Evolutionary conservation across 176 grass and related monocot species (phyloP).

Genomic region (Chloris gayana): DNA sequence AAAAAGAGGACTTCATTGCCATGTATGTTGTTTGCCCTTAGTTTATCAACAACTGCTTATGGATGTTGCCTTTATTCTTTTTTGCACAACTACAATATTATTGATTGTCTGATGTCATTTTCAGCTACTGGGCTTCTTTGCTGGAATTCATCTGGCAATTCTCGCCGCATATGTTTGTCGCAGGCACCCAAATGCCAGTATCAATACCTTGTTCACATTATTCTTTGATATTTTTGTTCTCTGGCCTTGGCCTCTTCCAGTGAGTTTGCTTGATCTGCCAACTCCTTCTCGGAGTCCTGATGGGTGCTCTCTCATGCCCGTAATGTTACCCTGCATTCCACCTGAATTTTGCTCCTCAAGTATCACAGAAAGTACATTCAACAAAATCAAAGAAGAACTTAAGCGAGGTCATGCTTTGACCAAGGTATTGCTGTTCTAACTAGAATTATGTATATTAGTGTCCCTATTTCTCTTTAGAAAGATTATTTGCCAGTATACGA

Average conservation of each 20-base stretch:
- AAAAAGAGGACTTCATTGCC: slow-evolving; percentile 68
- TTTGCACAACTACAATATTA: not conserved
- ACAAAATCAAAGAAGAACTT: slow-evolving; percentile 69
- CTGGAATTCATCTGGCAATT: slow-evolving; percentile 70
- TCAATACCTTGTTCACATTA: slow-evolving; percentile 46
- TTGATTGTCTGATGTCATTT: slow-evolving; percentile 36
- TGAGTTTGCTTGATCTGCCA: slow-evolving; percentile 53
- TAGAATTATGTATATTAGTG: slow-evolving; percentile 17
- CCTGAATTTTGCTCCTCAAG: slow-evolving; percentile 60
- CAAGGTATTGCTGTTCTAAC: slow-evolving; percentile 43
- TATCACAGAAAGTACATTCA: slow-evolving; percentile 69
- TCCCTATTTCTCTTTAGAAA: not conserved
- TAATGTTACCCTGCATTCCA: slow-evolving; percentile 64
- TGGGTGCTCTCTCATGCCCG: slow-evolving; percentile 65
- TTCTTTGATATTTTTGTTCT: slow-evolving; percentile 67
- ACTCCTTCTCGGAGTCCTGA: slow-evolving; percentile 46
- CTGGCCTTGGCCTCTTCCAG: slow-evolving; percentile 75
- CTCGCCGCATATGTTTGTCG: slow-evolving; percentile 71
- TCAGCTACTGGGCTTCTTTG: slow-evolving; percentile 75
- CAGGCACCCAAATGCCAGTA: slow-evolving; percentile 59
- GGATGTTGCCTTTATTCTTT: slow-evolving; percentile 23
- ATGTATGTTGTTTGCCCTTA: slow-evolving; percentile 52
- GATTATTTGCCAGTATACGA: not conserved
- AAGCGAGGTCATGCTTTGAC: slow-evolving; percentile 61
- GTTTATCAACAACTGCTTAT: not conserved